Percentiles rank a stretch among this genome's conserved stretches.
These are phyloP conservation scores for Gonapodya sp. DNA, from an alignment of 192 early-diverging fungal genomes.

Conservation along the genomic window DNA sequence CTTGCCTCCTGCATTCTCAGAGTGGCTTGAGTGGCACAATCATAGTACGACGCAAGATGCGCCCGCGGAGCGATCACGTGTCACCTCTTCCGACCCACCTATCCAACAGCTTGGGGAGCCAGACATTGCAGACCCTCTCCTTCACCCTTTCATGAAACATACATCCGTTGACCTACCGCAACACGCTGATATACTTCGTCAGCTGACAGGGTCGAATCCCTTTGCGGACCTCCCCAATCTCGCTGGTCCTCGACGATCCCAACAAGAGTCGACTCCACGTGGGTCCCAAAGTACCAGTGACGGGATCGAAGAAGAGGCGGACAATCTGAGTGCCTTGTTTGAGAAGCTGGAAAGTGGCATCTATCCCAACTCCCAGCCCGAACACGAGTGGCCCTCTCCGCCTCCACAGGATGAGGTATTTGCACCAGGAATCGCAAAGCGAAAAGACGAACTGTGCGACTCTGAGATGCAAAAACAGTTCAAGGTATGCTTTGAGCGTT, in stretches of 20 bases:
- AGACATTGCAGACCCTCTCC: background rate
- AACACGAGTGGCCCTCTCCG: background rate
- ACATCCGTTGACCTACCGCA: background rate
- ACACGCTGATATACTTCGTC: background rate
- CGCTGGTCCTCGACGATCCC: background rate
- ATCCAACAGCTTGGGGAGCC: background rate
- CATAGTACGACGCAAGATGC: background rate
- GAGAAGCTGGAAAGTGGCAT: background rate
- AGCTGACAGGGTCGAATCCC: background rate
- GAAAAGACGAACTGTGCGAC: background rate
- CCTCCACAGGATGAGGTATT: background rate
- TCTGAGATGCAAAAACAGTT: background rate
- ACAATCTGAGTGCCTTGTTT: background rate
- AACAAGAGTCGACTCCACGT: background rate
- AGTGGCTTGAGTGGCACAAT: background rate
- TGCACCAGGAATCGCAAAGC: background rate
- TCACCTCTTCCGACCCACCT: background rate
- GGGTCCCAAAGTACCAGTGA: background rate
- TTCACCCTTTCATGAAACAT: background rate
- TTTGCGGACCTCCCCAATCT: background rate
- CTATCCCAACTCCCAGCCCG: background rate
- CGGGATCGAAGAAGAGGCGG: background rate
- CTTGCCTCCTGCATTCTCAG: background rate
- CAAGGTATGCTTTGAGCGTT: background rate
- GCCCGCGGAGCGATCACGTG: background rate